A percentile compares a stretch with the other conserved stretches of the same genome.
Conservation (phyloP, 2,329 filamentous ascomycete species). For the Fusarium dlaminii region DNA sequence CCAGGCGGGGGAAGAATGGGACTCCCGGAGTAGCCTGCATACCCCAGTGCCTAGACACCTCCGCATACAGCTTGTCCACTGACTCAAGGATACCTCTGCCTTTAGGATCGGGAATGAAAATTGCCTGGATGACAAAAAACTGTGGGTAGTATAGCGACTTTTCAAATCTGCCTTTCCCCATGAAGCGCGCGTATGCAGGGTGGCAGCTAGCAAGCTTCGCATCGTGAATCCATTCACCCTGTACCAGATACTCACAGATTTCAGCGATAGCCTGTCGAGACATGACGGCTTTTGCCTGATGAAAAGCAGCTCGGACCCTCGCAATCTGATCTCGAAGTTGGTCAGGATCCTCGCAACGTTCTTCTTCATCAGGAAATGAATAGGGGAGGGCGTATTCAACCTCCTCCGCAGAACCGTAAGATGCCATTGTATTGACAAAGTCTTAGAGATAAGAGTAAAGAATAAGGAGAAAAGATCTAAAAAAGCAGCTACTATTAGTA, state of each 20-base stretch:
- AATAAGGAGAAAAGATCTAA: not conserved
- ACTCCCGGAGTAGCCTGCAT: not conserved
- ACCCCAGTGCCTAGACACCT: not conserved
- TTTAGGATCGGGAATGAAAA: not conserved
- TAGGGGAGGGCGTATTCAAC: not conserved
- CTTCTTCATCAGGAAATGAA: not conserved
- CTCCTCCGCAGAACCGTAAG: not conserved
- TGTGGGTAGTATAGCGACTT: not conserved
- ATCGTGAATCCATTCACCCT: not conserved
- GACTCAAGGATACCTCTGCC: too few species aligned
- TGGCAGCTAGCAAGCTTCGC: not conserved
- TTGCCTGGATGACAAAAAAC: not conserved
- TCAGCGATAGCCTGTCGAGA: not conserved
- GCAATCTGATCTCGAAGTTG: not conserved
- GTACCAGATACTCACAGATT: not conserved
- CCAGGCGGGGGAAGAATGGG: not conserved
- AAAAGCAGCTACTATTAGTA: not conserved
- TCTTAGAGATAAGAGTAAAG: accelerated
- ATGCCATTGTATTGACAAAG: not conserved
- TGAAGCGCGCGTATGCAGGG: not conserved
- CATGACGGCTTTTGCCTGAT: not conserved
- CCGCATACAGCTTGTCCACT: not conserved
- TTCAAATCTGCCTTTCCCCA: not conserved
- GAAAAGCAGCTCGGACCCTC: not conserved
- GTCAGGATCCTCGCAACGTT: not conserved